Base-by-base conservation (phyloP, 2,329 filamentous ascomycete species). In the Hymenoscyphus repandus region DNA sequence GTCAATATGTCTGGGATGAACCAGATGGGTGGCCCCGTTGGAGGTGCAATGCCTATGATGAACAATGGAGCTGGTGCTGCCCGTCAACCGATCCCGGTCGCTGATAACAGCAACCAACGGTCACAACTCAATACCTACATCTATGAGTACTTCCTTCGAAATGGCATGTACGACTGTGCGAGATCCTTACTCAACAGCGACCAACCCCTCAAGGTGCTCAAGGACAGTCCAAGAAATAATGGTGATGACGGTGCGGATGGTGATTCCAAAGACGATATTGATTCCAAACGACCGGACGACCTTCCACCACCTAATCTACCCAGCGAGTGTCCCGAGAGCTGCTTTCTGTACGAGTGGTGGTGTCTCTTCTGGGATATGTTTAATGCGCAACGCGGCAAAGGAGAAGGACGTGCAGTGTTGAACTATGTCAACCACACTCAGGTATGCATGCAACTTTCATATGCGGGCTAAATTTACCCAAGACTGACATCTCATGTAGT, bases 261-360 rank as follows among this genome's bases (percentile, higher is more conserved):
- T n/a, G 90, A 95, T 65, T 78, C 74, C 55, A 93, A 93, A 71
- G 86, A 92, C 59, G 85, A 86, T 56, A 71, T 86, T 53, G 84
- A 88, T 59, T 69, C 76, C 45, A 91, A 92, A 67, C 78, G 86
- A 39, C 88, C 88, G 1, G 80, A 85, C 51, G 90, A 95, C 64
- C 77, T 97, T 36, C 92, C 92, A 4, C 77, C 80, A 6, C 85
- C 90, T 11, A 83, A 82, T 56, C 74, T 90, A 5, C 82, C 84
- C 11, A 78, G 75, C 66, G 78, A 79, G 44, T 75, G 76, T 54
- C 78, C 78, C 49, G 86, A 86, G 62, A 87, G 80, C 55, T 89
- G 88, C 22, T 97, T 99, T 64, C 76, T 99, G n/a, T 86, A 90
- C 61, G 93, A 97, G 64, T 99, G 93, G 93, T 99, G 95, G 74